Conservation (phyloP, 2,329 filamentous ascomycete genomes). For the Microcyclosporella mali region DNA sequence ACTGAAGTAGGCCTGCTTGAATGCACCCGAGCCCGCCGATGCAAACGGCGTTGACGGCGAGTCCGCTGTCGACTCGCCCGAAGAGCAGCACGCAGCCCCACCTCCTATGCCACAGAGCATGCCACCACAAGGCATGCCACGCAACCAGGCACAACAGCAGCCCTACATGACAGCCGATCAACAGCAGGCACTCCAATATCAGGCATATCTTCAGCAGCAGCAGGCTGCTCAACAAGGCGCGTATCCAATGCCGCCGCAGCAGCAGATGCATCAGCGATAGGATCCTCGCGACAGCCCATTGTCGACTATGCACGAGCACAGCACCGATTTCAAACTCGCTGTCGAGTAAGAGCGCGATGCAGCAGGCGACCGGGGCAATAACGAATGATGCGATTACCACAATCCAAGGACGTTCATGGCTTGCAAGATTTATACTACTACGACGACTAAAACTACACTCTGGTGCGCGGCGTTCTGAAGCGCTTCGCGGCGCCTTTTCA, state of each 20-base stretch:
- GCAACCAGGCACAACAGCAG: slow-evolving; percentile 24
- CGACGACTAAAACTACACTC: too few species aligned
- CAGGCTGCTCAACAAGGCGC: slow-evolving; percentile 31
- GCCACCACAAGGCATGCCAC: slow-evolving; percentile 28
- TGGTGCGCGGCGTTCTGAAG: too few species aligned
- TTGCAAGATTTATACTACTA: too few species aligned
- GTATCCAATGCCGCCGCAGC: slow-evolving; percentile 34
- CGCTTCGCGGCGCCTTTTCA: too few species aligned
- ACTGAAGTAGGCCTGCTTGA: slow-evolving; percentile 74
- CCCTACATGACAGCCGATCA: slow-evolving; percentile 35
- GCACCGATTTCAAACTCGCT: not conserved
- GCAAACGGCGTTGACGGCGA: slow-evolving; percentile 53
- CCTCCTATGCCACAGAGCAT: slow-evolving; percentile 31
- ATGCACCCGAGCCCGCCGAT: slow-evolving; percentile 85
- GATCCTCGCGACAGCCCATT: slow-evolving; percentile 6
- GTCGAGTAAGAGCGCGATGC: too few species aligned
- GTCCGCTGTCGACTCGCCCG: slow-evolving; percentile 70
- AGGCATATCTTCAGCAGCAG: slow-evolving; percentile 35
- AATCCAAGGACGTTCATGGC: too few species aligned
- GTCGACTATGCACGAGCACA: not conserved
- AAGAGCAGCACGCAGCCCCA: slow-evolving; percentile 67
- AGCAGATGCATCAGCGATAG: slow-evolving; percentile 29
- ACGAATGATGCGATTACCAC: too few species aligned
- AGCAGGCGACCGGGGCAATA: not conserved
- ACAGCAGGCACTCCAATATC: slow-evolving; percentile 35